phyloP scores from a whole-genome alignment of 768 basidiomycete genomes.

The Lentinula edodes region DNA sequence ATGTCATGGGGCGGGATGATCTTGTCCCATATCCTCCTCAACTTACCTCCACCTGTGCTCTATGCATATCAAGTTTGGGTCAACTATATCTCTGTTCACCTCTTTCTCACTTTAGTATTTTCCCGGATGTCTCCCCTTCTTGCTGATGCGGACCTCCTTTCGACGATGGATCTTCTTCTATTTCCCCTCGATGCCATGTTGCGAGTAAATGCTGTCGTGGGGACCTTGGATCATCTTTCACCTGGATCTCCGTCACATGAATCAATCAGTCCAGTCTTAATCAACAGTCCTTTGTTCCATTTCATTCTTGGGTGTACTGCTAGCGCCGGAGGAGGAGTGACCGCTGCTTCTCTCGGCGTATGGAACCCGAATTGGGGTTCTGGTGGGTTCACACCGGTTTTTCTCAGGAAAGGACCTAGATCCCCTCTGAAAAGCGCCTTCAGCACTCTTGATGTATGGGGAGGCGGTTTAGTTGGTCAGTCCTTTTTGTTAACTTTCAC shows the following conservation, averaged over 20 bases:
- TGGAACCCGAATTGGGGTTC: conserved; percentile 42
- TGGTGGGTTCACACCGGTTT: conserved; percentile 31
- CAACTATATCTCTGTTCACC: conserved; percentile 43
- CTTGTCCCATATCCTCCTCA: conserved; percentile 36
- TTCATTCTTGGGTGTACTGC: conserved; percentile 42
- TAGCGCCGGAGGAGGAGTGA: conserved; percentile 39
- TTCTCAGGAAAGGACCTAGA: conserved; percentile 33
- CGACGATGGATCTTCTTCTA: conserved; percentile 35
- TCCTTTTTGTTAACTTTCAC: conserved; percentile 10
- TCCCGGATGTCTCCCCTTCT: conserved; percentile 14
- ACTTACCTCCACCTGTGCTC: conserved; percentile 39
- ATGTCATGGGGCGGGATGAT: conserved; percentile 50
- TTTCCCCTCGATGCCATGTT: conserved; percentile 47
- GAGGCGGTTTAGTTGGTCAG: conserved; percentile 38
- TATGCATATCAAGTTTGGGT: conserved; percentile 40
- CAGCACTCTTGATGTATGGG: conserved; percentile 46
- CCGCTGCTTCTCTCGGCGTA: conserved; percentile 36
- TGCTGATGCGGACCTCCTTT: conserved; percentile 16
- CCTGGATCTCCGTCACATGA: conserved; percentile 13
- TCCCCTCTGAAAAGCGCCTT: conserved; percentile 26
- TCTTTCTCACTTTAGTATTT: conserved; percentile 38
- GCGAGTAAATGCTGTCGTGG: conserved; percentile 34
- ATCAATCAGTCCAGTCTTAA: conserved; percentile 28
- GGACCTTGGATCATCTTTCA: conserved; percentile 28
- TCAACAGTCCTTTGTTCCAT: conserved; percentile 36